phyloP scores from a whole-genome alignment of 1,284 basidiomycete species.

The Mrakiaceae sp. region DNA sequence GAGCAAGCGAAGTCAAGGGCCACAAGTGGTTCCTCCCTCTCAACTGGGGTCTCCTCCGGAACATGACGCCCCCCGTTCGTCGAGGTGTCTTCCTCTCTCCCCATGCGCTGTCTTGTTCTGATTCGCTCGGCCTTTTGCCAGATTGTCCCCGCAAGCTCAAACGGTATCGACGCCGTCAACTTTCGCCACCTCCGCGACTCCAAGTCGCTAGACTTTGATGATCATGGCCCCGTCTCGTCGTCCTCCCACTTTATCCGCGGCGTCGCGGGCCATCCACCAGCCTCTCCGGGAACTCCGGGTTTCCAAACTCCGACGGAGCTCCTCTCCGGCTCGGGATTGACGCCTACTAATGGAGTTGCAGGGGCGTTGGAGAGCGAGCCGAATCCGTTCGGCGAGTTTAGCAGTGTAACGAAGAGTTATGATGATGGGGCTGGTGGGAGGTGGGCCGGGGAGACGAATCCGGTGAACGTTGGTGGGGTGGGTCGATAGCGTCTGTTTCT shows the following conservation, averaged over 20 bases:
- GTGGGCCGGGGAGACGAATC: neutral
- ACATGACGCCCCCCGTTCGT: slow-evolving; percentile 83
- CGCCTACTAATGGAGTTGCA: too few species aligned
- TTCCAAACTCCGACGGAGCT: slow-evolving; percentile 37
- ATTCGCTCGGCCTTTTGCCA: slow-evolving; percentile 30
- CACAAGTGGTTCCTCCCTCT: slow-evolving; percentile 97
- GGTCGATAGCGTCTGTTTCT: neutral
- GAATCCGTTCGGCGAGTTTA: slow-evolving; percentile 66
- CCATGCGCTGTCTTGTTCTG: neutral
- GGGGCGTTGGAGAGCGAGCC: slow-evolving; percentile 36
- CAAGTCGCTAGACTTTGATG: slow-evolving; percentile 74
- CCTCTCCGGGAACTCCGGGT: slow-evolving; percentile 39
- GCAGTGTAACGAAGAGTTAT: slow-evolving; percentile 53
- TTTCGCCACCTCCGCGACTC: slow-evolving; percentile 85
- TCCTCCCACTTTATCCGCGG: slow-evolving; percentile 28
- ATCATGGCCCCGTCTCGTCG: slow-evolving; percentile 25
- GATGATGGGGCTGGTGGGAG: neutral
- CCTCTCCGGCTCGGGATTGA: slow-evolving; percentile 18
- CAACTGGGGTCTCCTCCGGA: slow-evolving; percentile 91
- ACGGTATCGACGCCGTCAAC: slow-evolving; percentile 76
- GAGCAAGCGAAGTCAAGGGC: slow-evolving; percentile 95
- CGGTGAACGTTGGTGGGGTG: neutral
- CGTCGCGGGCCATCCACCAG: slow-evolving; percentile 31
- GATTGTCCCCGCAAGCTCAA: slow-evolving; percentile 73
- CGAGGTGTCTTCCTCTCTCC: slow-evolving; percentile 9